Evolutionary conservation across 2,329 filamentous ascomycete genomes (phyloP), one percentile per base, ranked within the genome.

Genomic region (Fusarium azukiicola): DNA sequence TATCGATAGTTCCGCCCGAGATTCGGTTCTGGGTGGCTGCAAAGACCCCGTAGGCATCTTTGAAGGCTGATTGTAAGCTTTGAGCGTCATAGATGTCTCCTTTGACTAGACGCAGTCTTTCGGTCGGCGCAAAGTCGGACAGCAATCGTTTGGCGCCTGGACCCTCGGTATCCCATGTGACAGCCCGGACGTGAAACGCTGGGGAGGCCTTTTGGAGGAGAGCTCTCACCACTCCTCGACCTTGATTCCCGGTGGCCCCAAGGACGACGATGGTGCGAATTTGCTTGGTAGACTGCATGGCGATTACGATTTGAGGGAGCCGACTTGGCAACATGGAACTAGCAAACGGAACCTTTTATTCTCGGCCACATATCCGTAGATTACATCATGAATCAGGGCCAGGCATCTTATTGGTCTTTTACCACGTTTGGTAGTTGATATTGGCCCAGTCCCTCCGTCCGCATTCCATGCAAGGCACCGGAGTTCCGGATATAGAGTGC

Each of bases 31-130:
- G 69, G 6, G 27, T 77, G 47, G 76, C 69, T 36, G 75, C 75
- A 64, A 79, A 76, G 52, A 79, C 73, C 7, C 77, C 75, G 49
- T 79, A 67, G 1, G 73, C 77, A 13, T 61, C 66, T 6, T 46
- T 50, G 21, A 78, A 74, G 3, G 61, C 67, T 16, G 11, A 12
- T 5, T 44, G 50, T 12, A 79, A 23, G 46, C 73, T 78, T 14
- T 73, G 46, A 6, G 52, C n/a, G 36, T 79, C 73, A 27, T 79
- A 74, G 14, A 69, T 38, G n/a, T 78, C 63, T 16, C 42, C 63
- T 38, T 49, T 12, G 21, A 38, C 27, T 9, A 66, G 19, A 23
- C 14, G 19, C 5, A 66, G 27, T 38, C 44, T 23, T 10, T 49
- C 42, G 5, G 63, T 66, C n/a, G 42, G 10, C 38, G 44, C 63